Conservation (phyloP, 345 rosid genomes). For the Arabidopsis arenosa region DNA sequence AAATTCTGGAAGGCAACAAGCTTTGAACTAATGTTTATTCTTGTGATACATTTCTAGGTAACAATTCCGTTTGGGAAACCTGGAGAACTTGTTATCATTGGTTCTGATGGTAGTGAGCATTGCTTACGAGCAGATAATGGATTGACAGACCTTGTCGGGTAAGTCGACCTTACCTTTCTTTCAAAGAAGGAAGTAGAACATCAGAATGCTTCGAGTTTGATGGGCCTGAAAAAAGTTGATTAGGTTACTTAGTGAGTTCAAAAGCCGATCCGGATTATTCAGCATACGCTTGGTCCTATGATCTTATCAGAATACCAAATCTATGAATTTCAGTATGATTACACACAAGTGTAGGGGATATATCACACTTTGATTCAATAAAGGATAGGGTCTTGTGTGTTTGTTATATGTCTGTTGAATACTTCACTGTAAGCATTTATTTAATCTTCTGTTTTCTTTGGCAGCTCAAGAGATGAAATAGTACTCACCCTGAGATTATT, state of each 20-base stretch:
- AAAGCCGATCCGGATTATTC: constrained; percentile 17
- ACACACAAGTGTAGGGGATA: constrained; percentile 4
- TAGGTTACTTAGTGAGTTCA: constrained; percentile 16
- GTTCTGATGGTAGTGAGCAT: constrained; percentile 57
- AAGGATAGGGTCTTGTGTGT: constrained; percentile 2
- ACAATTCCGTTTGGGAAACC: constrained; percentile 69
- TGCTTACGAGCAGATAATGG: constrained; percentile 60
- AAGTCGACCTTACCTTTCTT: constrained; percentile 36
- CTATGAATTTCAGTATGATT: neutral
- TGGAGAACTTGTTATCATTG: constrained; percentile 58
- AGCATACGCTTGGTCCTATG: constrained; percentile 22
- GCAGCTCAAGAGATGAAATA: constrained; percentile 89
- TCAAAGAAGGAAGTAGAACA: constrained; percentile 12
- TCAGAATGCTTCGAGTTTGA: constrained; percentile 6
- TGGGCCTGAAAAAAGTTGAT: neutral
- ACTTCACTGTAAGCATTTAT: neutral
- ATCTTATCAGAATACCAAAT: constrained; percentile 8
- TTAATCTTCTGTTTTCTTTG: constrained; percentile 36
- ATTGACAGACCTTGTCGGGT: constrained; percentile 67
- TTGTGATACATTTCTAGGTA: constrained; percentile 55
- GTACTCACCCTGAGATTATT: constrained; percentile 80
- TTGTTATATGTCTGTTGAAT: neutral
- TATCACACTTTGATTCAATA: neutral
- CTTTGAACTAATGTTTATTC: constrained; percentile 27
- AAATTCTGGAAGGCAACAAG: neutral